These are phyloP conservation scores for Aspergillus haitiensis DNA, from an alignment of 495 filamentous ascomycete species.

Conservation along the genomic window DNA sequence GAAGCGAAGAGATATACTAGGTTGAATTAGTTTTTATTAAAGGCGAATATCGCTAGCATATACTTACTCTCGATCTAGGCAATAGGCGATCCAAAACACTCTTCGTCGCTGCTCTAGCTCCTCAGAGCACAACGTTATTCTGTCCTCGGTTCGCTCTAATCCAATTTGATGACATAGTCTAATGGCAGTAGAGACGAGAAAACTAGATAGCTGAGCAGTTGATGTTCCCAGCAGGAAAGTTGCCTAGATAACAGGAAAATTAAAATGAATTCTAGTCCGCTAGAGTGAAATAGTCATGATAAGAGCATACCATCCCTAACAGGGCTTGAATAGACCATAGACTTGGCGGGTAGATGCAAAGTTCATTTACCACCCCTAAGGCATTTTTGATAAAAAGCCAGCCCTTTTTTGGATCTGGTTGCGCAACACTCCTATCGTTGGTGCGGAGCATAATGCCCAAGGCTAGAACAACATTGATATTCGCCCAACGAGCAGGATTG, in stretches of 20 bases:
- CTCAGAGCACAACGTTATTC: background rate
- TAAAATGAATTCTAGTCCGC: background rate
- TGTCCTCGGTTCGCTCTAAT: slow-evolving; percentile 3
- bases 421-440: slow-evolving; percentile 1
- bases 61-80: slow-evolving; percentile 25
- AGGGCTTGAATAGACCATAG: slow-evolving; percentile 21
- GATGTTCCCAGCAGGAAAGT: slow-evolving; percentile 19
- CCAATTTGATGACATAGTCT: slow-evolving; percentile 21
- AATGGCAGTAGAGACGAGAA: slow-evolving; percentile 23
- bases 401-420: slow-evolving; percentile 20
- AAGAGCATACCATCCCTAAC: slow-evolving; percentile 20
- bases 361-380: slow-evolving; percentile 16
- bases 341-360: slow-evolving; percentile 22
- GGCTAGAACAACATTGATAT: slow-evolving; percentile 22
- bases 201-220: slow-evolving; percentile 21
- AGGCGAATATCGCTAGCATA: background rate
- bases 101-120: slow-evolving; percentile 16
- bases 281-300: background rate
- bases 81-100: slow-evolving; percentile 26
- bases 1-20: slow-evolving; percentile 25
- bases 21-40: slow-evolving; percentile 3
- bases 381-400: slow-evolving; percentile 26
- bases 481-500: slow-evolving; percentile 18
- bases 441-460: slow-evolving; percentile 19
- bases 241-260: slow-evolving; percentile 7